Base-by-base conservation (phyloP, 495 filamentous ascomycete species). In the Trichoderma gamsii region DNA sequence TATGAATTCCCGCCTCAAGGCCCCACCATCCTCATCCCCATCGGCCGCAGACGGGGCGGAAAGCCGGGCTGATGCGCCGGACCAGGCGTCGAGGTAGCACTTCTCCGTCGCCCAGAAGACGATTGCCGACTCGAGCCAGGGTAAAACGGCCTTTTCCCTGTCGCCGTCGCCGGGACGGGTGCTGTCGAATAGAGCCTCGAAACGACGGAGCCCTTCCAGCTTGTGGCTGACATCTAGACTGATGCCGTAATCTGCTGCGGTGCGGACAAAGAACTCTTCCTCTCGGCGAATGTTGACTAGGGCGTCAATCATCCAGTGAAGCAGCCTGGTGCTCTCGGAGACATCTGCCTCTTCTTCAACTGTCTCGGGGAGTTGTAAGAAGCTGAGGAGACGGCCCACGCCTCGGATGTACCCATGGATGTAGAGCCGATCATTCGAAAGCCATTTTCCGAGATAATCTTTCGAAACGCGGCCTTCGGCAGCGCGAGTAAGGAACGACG, bases 31-130 rank as follows among this genome's bases (percentile, higher is more conserved):
- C 74, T 88, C 84, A 49, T 72, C 67, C 13, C 67, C 66, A 18
- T 49, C 29, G 43, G 65, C 59, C 16, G 68, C 56, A 27, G 67
- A 67, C 32, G 67, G 70, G 15, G 68, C 68, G 15, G 70, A 66
- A 73, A 80, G 68, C 69, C 78, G 73, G 8, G 69, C 71, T 44
- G 80, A 79, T 29, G 86, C 86, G 77, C 82, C 86, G 66, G 77
- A 77, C 87, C 87, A 90, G 16, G 86, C 79, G 52, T 80, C 78
- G 5, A 89, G 68, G 73, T 89, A 89, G 69, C 80, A 83, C 4
- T 80, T 83, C 79, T 93, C 90, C 13, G 88, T 92, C 32, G 88
- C 87, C 88, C 89, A 93, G 23, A 92, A 81, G 25, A 90, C 84
- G 11, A 90, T 81, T 68, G 92, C 74, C 11, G 88, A 89, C 72